These are phyloP conservation scores for Blastobotrys capitulatus DNA, from an alignment of 1,139 yeast species.

Conservation along the genomic window DNA sequence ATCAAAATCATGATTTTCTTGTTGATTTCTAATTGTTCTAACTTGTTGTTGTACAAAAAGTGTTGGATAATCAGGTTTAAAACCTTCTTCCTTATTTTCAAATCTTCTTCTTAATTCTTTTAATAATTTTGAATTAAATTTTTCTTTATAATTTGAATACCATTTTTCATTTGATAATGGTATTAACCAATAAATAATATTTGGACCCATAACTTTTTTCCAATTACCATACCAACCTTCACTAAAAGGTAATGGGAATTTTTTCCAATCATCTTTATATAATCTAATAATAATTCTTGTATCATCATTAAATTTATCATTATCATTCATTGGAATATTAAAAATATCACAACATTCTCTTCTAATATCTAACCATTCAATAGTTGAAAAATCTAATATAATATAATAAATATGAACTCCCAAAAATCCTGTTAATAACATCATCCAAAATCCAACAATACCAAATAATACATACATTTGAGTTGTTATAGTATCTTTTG, in stretches of 20 bases:
- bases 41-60: background rate
- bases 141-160: conserved; percentile 11
- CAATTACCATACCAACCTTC: conserved; percentile 31
- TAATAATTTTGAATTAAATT: conserved; percentile 22
- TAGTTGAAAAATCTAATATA: conserved; percentile 30
- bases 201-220: conserved; percentile 32
- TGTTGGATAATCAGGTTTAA: background rate
- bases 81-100: conserved; percentile 23
- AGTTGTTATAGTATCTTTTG: conserved; percentile 15
- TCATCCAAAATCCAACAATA: conserved; percentile 24
- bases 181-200: conserved; percentile 32
- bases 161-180: conserved; percentile 26
- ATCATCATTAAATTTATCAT: background rate
- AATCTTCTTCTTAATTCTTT: conserved; percentile 23
- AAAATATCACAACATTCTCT: conserved; percentile 27
- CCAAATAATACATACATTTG: conserved; percentile 32
- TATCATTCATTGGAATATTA: conserved; percentile 21
- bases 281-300: conserved; percentile 26
- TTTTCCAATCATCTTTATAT: conserved; percentile 18
- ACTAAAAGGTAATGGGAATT: conserved; percentile 28
- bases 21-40: background rate
- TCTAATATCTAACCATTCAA: conserved; percentile 31
- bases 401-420: conserved; percentile 30
- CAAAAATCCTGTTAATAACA: conserved; percentile 27
- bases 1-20: background rate